phyloP scores from a whole-genome alignment of 2,329 filamentous ascomycete species.

The Amesomyces nigricolor region DNA sequence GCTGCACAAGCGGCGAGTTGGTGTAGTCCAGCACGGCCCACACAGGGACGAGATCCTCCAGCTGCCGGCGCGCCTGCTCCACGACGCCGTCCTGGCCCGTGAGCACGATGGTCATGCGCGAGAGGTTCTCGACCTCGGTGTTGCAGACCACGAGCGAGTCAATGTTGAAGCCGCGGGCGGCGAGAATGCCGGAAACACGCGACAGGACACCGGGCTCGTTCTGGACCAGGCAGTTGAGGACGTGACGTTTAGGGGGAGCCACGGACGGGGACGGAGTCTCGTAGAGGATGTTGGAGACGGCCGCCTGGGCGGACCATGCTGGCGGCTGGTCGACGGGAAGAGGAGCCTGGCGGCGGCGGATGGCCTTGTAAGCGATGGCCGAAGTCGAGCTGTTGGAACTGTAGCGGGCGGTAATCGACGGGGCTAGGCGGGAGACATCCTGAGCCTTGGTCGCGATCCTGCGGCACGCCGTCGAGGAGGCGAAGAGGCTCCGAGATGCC shows the following conservation, averaged over 20 bases:
- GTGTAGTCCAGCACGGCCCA: constrained; percentile 99
- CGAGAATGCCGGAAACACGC: constrained; percentile 91
- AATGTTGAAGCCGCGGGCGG: constrained; percentile 97
- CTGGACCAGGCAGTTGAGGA: constrained; percentile 97
- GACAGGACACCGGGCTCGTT: constrained; percentile 98
- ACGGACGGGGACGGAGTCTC: constrained; percentile 84
- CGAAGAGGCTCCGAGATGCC: constrained; percentile 42
- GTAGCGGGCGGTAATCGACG: constrained; percentile 32
- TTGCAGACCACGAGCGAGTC: constrained; percentile 97
- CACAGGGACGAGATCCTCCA: constrained; percentile 94
- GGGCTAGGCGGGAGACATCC: constrained; percentile 23
- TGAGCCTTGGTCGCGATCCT: constrained; percentile 25
- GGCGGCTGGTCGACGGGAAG: constrained; percentile 73
- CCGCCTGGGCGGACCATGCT: constrained; percentile 84
- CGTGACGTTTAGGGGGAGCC: constrained; percentile 83
- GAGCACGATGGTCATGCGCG: constrained; percentile 97
- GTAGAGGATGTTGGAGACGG: constrained; percentile 97
- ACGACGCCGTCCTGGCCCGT: constrained; percentile 95
- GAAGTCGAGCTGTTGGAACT: constrained; percentile 64
- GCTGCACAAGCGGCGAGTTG: constrained; percentile 83
- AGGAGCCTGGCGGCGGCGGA: constrained; percentile 83
- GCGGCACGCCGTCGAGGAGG: constrained; percentile 35
- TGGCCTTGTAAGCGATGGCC: constrained; percentile 92
- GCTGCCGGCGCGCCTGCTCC: constrained; percentile 89
- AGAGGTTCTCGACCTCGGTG: constrained; percentile 93